These are phyloP conservation scores for Alternaria sp. DNA, from an alignment of 2,329 filamentous ascomycete species.

Conservation along the genomic window DNA sequence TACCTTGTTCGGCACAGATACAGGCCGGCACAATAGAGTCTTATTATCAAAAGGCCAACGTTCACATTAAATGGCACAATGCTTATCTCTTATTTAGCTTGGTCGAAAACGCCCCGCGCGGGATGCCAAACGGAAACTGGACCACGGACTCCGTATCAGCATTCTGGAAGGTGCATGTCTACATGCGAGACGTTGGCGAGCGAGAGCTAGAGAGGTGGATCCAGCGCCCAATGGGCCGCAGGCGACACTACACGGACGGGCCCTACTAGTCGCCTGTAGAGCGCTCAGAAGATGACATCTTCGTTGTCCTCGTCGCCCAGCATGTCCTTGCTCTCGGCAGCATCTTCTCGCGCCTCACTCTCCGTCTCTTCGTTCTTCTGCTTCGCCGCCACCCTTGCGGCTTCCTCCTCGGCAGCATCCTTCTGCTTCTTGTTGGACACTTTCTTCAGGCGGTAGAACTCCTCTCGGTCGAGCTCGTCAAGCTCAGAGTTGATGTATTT, in stretches of 20 bases:
- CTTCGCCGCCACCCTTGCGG: slow-evolving; percentile 42
- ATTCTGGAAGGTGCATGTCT: neutral
- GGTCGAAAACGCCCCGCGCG: neutral
- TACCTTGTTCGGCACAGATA: slow-evolving; percentile 25
- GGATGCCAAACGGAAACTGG: neutral
- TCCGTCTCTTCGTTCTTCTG: slow-evolving; percentile 37
- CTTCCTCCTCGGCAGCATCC: slow-evolving; percentile 52
- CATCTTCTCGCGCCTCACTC: slow-evolving; percentile 33
- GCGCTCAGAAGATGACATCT: slow-evolving; percentile 78
- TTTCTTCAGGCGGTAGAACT: slow-evolving; percentile 98
- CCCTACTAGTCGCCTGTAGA: neutral
- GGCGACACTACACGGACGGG: neutral
- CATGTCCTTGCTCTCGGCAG: slow-evolving; percentile 65
- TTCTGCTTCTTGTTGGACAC: slow-evolving; percentile 74
- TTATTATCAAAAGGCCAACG: slow-evolving; percentile 12
- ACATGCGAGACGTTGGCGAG: slow-evolving; percentile 2
- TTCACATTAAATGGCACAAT: slow-evolving; percentile 13
- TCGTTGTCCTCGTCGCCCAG: slow-evolving; percentile 78
- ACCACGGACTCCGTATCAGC: neutral
- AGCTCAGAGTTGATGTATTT: slow-evolving; percentile 99
- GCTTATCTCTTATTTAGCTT: slow-evolving; percentile 12
- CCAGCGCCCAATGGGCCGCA: neutral
- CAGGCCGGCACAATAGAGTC: slow-evolving; percentile 13
- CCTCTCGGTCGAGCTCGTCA: slow-evolving; percentile 95
- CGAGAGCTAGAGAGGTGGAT: neutral